Conservation (phyloP, 2,329 filamentous ascomycete species). For the Trichoderma endophyticum region DNA sequence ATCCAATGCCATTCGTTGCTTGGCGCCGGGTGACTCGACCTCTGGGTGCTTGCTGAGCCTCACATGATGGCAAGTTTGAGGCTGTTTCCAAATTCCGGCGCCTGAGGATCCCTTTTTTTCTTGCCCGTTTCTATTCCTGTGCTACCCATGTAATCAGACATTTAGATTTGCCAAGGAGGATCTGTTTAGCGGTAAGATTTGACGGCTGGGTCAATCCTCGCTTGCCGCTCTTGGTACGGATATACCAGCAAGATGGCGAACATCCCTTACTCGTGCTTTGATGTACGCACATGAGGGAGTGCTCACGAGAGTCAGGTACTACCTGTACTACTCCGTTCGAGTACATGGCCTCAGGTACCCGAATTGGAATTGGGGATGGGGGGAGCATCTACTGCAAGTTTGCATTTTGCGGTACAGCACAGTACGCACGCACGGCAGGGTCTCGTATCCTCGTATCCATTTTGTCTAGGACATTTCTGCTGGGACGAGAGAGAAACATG, state of each 20-base stretch:
- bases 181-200: background rate
- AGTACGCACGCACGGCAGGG: background rate
- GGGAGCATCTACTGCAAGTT: background rate
- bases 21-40: constrained; percentile 3
- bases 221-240: background rate
- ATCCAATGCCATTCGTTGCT: background rate
- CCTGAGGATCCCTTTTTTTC: background rate
- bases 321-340: background rate
- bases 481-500: background rate
- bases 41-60: background rate
- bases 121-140: background rate
- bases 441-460: background rate
- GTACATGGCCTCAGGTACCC: constrained; percentile 6
- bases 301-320: background rate
- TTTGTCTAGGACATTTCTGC: background rate
- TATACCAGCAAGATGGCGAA: background rate
- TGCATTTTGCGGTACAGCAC: background rate
- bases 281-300: background rate
- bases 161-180: constrained; percentile 4
- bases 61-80: background rate
- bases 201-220: background rate
- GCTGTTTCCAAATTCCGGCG: background rate
- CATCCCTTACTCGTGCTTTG: background rate
- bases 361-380: background rate
- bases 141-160: background rate